Evolutionary conservation across 2,329 filamentous ascomycete species (phyloP), one percentile per base, ranked within the genome.

Genomic region (Aspergillus felis): DNA sequence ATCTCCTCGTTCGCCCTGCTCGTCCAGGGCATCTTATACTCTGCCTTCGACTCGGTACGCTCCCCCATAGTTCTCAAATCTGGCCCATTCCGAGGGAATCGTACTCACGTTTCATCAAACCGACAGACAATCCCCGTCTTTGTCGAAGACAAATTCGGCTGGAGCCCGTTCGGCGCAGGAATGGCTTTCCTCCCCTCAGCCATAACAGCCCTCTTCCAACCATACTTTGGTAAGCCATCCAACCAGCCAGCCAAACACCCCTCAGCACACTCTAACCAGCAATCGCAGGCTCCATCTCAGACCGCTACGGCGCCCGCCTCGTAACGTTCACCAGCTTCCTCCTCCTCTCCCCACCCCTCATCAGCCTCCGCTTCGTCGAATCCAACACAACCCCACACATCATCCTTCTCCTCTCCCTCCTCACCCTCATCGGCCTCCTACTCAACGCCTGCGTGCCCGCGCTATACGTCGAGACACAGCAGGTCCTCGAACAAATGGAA

Each of bases 381-480:
- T 71, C 82, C 50, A 79, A 89, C 68, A 81, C 76, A 0, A 70
- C 84, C 1, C 64, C 71, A 1, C 83, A 91, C 61, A 89, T 90
- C 66, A 81, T 86, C 1, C 75, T 91, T 1, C 77, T 92, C 0
- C 84, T 84, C 53, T 82, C 78, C 1, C 73, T 92, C 7, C 77
- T 92, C 1, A 79, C 81, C 0, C 61, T 89, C 0, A 76, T 85
- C 3, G 89, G 89, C 0, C 61, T 83, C 1, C 78, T 81, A 1
- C 72, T 89, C 3, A 81, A 82, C 0, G 74, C 88, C 4, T 79
- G 82, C 1, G 81, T 86, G 57, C 84, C 86, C 0, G 85, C 87
- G 0, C 74, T 90, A 22, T 89, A 90, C 83, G 87, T 88, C 0
- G 89, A 91, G 73, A 86, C 91, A 35, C 81, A 83, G 3, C 81